Conservation (phyloP, 2,329 filamentous ascomycete species). For the Teratosphaeriaceae sp. region DNA sequence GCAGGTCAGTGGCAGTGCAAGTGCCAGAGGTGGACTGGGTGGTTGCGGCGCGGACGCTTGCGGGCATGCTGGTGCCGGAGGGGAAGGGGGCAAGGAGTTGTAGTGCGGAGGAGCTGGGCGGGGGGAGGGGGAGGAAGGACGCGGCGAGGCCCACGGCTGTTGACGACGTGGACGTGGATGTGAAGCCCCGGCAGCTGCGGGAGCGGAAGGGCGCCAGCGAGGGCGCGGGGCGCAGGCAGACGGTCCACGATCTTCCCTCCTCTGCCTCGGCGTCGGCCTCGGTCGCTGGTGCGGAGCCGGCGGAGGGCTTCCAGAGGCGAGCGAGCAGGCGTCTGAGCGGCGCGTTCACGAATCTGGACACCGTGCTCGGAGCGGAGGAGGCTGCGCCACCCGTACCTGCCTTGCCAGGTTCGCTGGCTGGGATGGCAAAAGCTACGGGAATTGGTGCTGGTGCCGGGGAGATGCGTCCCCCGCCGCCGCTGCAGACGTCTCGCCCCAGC, state of each 20-base stretch:
- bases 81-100: conserved; percentile 70
- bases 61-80: conserved; percentile 71
- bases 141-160: conserved; percentile 48
- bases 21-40: conserved; percentile 81
- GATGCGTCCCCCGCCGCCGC: background rate
- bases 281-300: background rate
- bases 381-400: conserved; percentile 19
- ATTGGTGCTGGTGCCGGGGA: conserved; percentile 2
- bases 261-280: background rate
- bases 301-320: conserved; percentile 7
- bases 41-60: conserved; percentile 74
- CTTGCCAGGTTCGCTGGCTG: conserved; percentile 8
- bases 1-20: conserved; percentile 63
- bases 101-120: conserved; percentile 67
- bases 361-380: conserved; percentile 7
- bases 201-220: conserved; percentile 17
- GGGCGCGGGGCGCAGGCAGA: conserved; percentile 24
- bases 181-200: conserved; percentile 57
- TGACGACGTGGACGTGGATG: conserved; percentile 31
- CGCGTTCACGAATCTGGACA: conserved; percentile 21
- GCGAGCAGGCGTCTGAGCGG: conserved; percentile 28
- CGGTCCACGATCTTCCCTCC: conserved; percentile 32
- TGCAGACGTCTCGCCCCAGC: background rate
- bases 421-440: conserved; percentile 22
- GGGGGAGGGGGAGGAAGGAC: conserved; percentile 53